Percentiles rank a stretch among this genome's conserved stretches.
Conservation (phyloP, 306 rosid species). For the Ziziphus jujuba region DNA sequence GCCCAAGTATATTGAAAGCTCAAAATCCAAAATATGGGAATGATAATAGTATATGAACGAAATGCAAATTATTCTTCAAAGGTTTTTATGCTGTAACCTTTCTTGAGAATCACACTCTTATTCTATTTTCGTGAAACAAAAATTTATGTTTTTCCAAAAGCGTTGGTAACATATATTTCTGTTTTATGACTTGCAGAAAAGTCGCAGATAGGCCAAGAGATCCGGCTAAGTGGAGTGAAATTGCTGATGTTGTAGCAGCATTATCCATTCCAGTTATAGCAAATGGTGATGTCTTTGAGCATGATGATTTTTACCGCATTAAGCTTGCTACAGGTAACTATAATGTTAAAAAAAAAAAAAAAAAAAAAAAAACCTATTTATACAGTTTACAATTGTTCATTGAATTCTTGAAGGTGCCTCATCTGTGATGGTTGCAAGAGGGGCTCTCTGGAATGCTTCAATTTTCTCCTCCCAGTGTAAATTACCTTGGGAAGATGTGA, state of each 20-base stretch:
- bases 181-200: slow-evolving; percentile 51
- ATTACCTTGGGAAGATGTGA: slow-evolving; percentile 58
- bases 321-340: slow-evolving; percentile 74
- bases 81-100: neutral
- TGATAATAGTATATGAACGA: neutral
- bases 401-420: slow-evolving; percentile 61
- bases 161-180: slow-evolving; percentile 20
- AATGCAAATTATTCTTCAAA: neutral
- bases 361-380: neutral
- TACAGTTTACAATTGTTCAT: neutral
- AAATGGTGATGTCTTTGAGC: slow-evolving; percentile 81
- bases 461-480: slow-evolving; percentile 65
- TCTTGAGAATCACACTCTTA: neutral
- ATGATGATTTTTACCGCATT: slow-evolving; percentile 59
- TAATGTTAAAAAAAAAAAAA: neutral
- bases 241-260: slow-evolving; percentile 83
- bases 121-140: neutral
- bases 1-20: too few relatives aligned
- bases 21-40: neutral
- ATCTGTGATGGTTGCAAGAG: slow-evolving; percentile 89
- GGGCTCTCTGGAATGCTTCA: slow-evolving; percentile 95
- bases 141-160: slow-evolving; percentile 10
- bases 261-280: slow-evolving; percentile 87
- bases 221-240: slow-evolving; percentile 94
- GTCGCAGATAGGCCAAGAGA: slow-evolving; percentile 88